A percentile compares a stretch with the other conserved stretches of the same genome.
phyloP scores from a whole-genome alignment of 2,329 filamentous ascomycete species.

The Pezicula radicicola region DNA sequence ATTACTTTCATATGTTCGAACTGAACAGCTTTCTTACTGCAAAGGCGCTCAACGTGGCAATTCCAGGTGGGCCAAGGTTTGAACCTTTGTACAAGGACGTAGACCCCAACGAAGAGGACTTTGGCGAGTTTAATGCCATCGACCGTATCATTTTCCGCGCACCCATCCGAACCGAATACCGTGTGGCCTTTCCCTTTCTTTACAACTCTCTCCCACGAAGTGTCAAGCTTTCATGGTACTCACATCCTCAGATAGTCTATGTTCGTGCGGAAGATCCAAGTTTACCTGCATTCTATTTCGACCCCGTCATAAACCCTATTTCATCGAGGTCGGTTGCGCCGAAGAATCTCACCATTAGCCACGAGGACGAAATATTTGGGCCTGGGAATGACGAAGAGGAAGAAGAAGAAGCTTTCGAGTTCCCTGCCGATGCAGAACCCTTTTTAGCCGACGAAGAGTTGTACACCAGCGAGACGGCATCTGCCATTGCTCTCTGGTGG shows the following conservation, averaged over 20 bases:
- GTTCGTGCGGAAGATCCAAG: constrained; percentile 83
- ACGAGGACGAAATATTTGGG: constrained; percentile 93
- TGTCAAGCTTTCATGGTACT: constrained; percentile 91
- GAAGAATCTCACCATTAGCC: constrained; percentile 87
- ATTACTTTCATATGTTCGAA: constrained; percentile 98
- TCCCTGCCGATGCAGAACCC: constrained; percentile 77
- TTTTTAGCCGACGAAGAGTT: constrained; percentile 89
- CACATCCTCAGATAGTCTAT: constrained; percentile 89
- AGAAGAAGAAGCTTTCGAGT: constrained; percentile 76
- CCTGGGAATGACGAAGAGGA: constrained; percentile 67
- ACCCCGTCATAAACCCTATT: constrained; percentile 96
- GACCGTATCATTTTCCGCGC: constrained; percentile 98
- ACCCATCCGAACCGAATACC: constrained; percentile 91
- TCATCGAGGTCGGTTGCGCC: constrained; percentile 91
- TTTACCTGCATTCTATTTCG: constrained; percentile 95
- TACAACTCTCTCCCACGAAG: constrained; percentile 97
- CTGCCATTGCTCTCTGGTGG: constrained; percentile 96
- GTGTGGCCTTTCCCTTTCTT: constrained; percentile 89
- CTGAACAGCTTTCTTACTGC: constrained; percentile 92
- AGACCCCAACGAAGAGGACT: constrained; percentile 97
- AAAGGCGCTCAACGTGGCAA: constrained; percentile 94
- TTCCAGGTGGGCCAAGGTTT: constrained; percentile 95
- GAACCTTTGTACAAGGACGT: constrained; percentile 98
- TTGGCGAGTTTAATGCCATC: constrained; percentile 99
- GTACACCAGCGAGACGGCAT: constrained; percentile 83